These are phyloP conservation scores for Obba rivulosa DNA, from an alignment of 768 basidiomycete species.

Conservation along the genomic window DNA sequence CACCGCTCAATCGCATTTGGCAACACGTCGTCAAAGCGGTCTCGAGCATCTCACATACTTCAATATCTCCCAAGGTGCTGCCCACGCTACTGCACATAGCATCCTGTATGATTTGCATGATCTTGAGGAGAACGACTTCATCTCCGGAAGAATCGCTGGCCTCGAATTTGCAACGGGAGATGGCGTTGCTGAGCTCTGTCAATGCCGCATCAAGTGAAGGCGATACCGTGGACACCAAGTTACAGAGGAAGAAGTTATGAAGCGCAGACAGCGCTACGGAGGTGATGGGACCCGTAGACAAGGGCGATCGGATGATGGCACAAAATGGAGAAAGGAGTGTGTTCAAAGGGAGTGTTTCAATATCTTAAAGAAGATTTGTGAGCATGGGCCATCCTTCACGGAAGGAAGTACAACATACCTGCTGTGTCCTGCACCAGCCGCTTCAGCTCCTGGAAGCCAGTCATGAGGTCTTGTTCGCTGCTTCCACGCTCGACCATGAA, in stretches of 20 bases:
- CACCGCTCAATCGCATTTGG: slow-evolving; percentile 96
- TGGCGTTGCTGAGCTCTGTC: slow-evolving; percentile 78
- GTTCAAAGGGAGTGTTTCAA: slow-evolving; percentile 59
- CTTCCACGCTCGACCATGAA: slow-evolving; percentile 45
- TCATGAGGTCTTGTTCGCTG: slow-evolving; percentile 82
- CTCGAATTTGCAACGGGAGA: slow-evolving; percentile 97
- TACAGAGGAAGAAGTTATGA: slow-evolving; percentile 81
- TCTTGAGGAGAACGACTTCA: slow-evolving; percentile 90
- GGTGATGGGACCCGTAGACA: slow-evolving; percentile 96
- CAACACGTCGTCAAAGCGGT: slow-evolving; percentile 96
- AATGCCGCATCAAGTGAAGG: slow-evolving; percentile 60
- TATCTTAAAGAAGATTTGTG: not conserved
- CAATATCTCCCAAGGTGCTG: slow-evolving; percentile 77
- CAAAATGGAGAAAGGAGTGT: slow-evolving; percentile 83
- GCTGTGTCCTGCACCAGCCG: slow-evolving; percentile 63
- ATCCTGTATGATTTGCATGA: slow-evolving; percentile 84
- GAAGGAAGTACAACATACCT: slow-evolving; percentile 36
- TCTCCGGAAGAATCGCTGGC: slow-evolving; percentile 96
- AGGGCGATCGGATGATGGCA: slow-evolving; percentile 84
- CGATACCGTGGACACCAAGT: slow-evolving; percentile 58
- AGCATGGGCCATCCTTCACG: not conserved
- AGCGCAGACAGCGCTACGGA: slow-evolving; percentile 88
- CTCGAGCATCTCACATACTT: slow-evolving; percentile 97
- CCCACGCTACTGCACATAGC: slow-evolving; percentile 72
- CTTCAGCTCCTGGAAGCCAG: slow-evolving; percentile 83